A percentile compares a stretch with the other conserved stretches of the same genome.
Evolutionary conservation across 371 early-diverging fungal genomes (phyloP).

Genomic region (Apophysomyces trapeziformis): DNA sequence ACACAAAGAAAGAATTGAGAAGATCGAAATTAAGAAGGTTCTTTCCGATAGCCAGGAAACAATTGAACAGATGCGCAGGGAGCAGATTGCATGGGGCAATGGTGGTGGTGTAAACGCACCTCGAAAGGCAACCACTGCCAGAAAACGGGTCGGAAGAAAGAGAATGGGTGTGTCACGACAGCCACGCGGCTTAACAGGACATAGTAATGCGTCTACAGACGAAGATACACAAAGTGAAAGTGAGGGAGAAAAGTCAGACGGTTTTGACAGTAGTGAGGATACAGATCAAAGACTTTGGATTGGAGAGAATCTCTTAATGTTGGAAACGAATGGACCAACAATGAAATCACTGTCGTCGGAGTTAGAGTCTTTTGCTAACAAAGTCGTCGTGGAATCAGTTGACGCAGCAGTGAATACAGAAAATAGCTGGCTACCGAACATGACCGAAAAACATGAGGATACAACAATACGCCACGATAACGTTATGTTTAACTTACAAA

Average conservation of each 20-base stretch:
- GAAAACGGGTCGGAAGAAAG: slow-evolving; percentile 6
- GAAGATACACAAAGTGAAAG: slow-evolving; percentile 3
- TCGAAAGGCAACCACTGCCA: background rate
- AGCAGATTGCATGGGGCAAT: slow-evolving; percentile 11
- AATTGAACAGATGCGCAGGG: slow-evolving; percentile 46
- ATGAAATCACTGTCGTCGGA: slow-evolving; percentile 11
- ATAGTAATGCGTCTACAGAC: background rate
- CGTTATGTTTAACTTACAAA: background rate
- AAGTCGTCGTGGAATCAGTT: background rate
- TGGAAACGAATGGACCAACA: background rate
- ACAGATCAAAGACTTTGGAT: background rate
- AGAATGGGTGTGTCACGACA: background rate
- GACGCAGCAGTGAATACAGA: slow-evolving; percentile 1
- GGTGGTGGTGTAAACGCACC: background rate
- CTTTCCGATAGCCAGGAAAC: slow-evolving; percentile 54
- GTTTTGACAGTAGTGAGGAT: background rate
- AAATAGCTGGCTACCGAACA: too few species aligned
- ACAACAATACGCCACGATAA: background rate
- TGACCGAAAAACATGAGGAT: background rate
- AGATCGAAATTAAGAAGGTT: slow-evolving; percentile 47
- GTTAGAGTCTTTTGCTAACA: background rate
- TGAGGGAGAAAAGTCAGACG: background rate
- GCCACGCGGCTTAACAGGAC: background rate
- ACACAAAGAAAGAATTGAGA: slow-evolving; percentile 39
- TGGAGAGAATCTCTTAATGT: background rate